Percentiles rank a stretch among this genome's conserved stretches.
These are phyloP conservation scores for Phaeosphaeria sp. DNA, from an alignment of 2,329 filamentous ascomycete species.

Conservation along the genomic window DNA sequence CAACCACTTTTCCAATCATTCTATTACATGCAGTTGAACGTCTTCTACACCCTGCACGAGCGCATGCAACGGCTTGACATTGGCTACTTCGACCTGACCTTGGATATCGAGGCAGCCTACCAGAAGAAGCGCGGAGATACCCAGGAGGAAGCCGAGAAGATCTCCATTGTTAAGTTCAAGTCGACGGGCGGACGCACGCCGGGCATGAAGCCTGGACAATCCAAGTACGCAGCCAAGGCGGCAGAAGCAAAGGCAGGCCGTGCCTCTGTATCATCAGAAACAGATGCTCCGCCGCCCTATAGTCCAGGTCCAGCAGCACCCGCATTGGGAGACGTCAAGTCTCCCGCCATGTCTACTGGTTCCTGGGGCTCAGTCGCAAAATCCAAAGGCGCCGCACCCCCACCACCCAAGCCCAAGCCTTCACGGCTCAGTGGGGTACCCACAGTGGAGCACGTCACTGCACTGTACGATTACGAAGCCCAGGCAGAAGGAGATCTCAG, in stretches of 20 bases:
- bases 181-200: constrained; percentile 71
- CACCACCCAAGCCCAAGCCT: constrained; percentile 68
- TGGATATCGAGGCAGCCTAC: constrained; percentile 92
- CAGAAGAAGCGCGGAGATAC: constrained; percentile 86
- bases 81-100: constrained; percentile 92
- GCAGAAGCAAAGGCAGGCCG: constrained; percentile 45
- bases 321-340: constrained; percentile 25
- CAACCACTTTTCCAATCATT: constrained; percentile 97
- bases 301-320: constrained; percentile 38
- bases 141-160: constrained; percentile 80
- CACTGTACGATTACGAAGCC: constrained; percentile 94
- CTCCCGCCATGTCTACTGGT: constrained; percentile 39
- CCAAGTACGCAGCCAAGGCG: constrained; percentile 49
- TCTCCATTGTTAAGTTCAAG: constrained; percentile 90
- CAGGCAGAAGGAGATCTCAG: constrained; percentile 94
- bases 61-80: constrained; percentile 98
- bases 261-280: constrained; percentile 38
- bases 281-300: constrained; percentile 49
- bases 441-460: constrained; percentile 79
- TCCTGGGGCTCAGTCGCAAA: constrained; percentile 55
- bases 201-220: constrained; percentile 31
- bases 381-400: constrained; percentile 56
- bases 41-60: constrained; percentile 98
- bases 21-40: constrained; percentile 99
- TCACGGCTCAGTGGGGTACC: constrained; percentile 71